Evolutionary conservation across 345 rosid species (phyloP).

Genomic region (Punica granatum): DNA sequence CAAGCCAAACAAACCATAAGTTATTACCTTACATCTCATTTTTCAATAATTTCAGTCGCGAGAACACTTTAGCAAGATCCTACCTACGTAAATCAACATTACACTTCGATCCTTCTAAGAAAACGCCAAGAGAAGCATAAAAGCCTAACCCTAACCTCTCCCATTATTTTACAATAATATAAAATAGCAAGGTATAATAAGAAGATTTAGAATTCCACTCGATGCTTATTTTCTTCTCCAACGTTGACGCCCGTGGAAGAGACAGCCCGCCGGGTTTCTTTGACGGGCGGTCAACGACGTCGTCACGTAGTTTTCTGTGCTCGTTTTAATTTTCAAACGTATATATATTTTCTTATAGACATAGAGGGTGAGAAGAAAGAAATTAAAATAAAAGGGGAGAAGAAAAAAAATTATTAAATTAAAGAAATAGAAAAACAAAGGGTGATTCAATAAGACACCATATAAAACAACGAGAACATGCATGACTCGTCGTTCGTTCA

Average conservation of each 20-base stretch:
- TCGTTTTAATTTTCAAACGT: not conserved
- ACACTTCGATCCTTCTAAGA: not conserved
- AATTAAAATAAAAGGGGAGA: not conserved
- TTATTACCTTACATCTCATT: too few relatives aligned
- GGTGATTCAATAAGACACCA: conserved; percentile 21
- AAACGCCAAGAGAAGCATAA: conserved; percentile 1
- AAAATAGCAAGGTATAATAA: not conserved
- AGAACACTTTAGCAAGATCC: conserved; percentile 34
- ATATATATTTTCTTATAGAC: not conserved
- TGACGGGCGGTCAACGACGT: conserved; percentile 31
- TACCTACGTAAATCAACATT: conserved; percentile 14
- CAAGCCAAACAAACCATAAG: too few relatives aligned
- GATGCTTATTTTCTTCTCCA: conserved; percentile 7
- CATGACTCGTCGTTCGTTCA: conserved; percentile 31
- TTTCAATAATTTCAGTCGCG: too few relatives aligned
- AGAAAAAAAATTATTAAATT: not conserved
- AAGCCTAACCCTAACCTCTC: not conserved
- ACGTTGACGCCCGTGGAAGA: conserved; percentile 23
- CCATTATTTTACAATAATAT: not conserved
- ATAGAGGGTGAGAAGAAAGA: not conserved
- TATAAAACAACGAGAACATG: conserved; percentile 34
- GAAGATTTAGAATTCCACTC: not conserved
- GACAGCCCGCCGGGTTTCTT: conserved; percentile 15
- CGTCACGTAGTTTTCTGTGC: conserved; percentile 24
- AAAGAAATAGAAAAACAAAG: too few relatives aligned